Base-by-base conservation (phyloP, 2,329 filamentous ascomycete species). In the Rhytidhysteron rufulum region DNA sequence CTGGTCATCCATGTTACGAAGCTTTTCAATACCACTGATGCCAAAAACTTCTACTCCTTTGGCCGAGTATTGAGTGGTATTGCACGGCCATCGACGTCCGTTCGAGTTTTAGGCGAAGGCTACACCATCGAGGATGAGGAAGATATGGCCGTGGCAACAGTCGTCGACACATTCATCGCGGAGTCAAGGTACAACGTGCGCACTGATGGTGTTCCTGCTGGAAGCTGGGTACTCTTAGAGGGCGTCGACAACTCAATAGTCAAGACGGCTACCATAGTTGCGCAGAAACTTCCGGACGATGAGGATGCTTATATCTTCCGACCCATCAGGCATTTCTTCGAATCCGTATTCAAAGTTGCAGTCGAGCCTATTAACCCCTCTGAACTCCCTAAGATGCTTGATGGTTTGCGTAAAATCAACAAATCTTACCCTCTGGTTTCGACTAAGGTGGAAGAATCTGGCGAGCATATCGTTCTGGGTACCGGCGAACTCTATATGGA, bases 401-500 rank as follows among this genome's bases (percentile, higher is more conserved):
- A 98, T 62, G 93, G 93, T 41, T 76, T 98, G 35, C 83, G 93
- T 37, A 96, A 95, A 62, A 86, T 98, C 68, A 95, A 96, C 74
- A 98, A 98, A 68, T 95, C 88, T 55, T 98, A 97, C 55, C 93
- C 93, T 21, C 77, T 98, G 19, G 87, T 97, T 54, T 88, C 86
- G 10, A 98, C 93, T 4, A 97, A 97, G 65, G 93, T 98, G 3
- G 93, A 98, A 64, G 93, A 98, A 68, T 96, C 89, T 2, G 93
- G 93, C 37, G 93, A 98, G 67, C 93, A 98, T 61, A 85, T 98
- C 50, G 78, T 98, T 34, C 79, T 98, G 4, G 93, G 93, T 18
- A 98, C 93, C 0, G 93, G 93, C 44, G 93, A 98, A 65, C 75
- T 98, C n/a, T 98, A 98, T 71, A 97, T 98, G 90, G 93, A 98